Percentiles rank a stretch among this genome's conserved stretches.
Conservation (phyloP, 2,329 filamentous ascomycete genomes). For the Tetracladium maxilliforme region DNA sequence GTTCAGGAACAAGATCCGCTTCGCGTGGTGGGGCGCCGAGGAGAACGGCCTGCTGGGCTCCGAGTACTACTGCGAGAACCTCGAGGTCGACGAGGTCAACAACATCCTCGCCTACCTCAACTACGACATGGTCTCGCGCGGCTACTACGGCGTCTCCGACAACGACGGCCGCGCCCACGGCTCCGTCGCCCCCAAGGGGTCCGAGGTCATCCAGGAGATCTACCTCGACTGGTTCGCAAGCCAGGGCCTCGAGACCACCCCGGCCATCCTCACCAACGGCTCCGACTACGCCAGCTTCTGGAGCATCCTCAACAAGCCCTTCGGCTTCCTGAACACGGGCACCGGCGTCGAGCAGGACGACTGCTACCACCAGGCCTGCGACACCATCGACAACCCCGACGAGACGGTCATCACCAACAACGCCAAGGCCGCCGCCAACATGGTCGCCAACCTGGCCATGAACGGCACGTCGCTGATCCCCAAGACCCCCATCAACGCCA, state of each 20-base stretch:
- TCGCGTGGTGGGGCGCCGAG: slow-evolving; percentile 50
- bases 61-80: slow-evolving; percentile 35
- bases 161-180: slow-evolving; percentile 40
- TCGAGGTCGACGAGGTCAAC: slow-evolving; percentile 24
- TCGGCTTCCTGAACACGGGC: slow-evolving; percentile 43
- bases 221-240: slow-evolving; percentile 24
- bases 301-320: slow-evolving; percentile 34
- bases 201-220: slow-evolving; percentile 33
- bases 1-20: slow-evolving; percentile 45
- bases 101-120: slow-evolving; percentile 46
- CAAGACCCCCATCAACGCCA: too few species aligned
- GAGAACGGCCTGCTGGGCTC: slow-evolving; percentile 49
- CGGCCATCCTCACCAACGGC: slow-evolving; percentile 37
- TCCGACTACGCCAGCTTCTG: slow-evolving; percentile 47
- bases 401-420: slow-evolving; percentile 37
- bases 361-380: slow-evolving; percentile 38
- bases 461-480: too few species aligned
- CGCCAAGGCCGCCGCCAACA: slow-evolving; percentile 36
- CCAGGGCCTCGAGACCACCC: too few species aligned
- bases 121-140: slow-evolving; percentile 53
- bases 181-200: slow-evolving; percentile 36
- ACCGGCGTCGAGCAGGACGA: slow-evolving; percentile 42
- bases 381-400: slow-evolving; percentile 37
- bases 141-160: slow-evolving; percentile 34
- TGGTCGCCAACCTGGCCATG: slow-evolving; percentile 34